Base-by-base conservation (phyloP, 1,284 basidiomycete genomes). In the Rhodotorula sp. region DNA sequence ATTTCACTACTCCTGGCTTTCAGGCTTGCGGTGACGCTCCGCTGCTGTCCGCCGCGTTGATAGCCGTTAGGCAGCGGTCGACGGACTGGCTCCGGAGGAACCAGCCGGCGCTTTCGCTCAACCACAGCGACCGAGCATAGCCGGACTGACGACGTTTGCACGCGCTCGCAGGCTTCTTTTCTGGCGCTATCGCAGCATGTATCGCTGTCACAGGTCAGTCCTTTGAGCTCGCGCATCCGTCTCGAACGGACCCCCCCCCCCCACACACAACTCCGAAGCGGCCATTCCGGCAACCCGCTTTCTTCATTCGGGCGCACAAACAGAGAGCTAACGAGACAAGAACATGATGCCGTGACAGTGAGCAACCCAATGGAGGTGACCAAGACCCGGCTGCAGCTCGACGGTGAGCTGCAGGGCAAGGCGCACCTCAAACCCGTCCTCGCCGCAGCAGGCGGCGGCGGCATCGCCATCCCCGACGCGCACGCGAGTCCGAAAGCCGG, bases 321-420 rank as follows among this genome's bases (percentile, higher is more conserved):
- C 6, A 10, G 49, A 15, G 6, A 12, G 21, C n/a, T 21, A 29
- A 21, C n/a, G 52, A 54, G 14, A n/a, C 29, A 3, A 26, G 5
- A 56, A 56, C 10, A 6, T 10, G 14, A 16, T 29, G n/a, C 16
- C 54, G n/a, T 3, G 16, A 18, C 64, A 68, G 76, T 79, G 34
- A 76, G 77, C 23, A 79, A 79, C 64, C 77, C 77, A 21, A 76
- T 83, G 16, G 94, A 97, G 80, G 93, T 97, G 47, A 91, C 91
- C 69, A 97, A 97, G 83, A 97, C 94, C 49, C 89, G 95, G 70
- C 83, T 98, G 66, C 94, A 97, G 80, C 86, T 98, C 31, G 93
- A 97, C 81, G 95, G 94, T 31, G 94, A 98, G 82, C 87, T 97
- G 3, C 71, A 74, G 54, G 62, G 74, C 46, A 63, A 69, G 14